Conservation (phyloP, 345 rosid genomes). For the Aquilaria malaccensis region DNA sequence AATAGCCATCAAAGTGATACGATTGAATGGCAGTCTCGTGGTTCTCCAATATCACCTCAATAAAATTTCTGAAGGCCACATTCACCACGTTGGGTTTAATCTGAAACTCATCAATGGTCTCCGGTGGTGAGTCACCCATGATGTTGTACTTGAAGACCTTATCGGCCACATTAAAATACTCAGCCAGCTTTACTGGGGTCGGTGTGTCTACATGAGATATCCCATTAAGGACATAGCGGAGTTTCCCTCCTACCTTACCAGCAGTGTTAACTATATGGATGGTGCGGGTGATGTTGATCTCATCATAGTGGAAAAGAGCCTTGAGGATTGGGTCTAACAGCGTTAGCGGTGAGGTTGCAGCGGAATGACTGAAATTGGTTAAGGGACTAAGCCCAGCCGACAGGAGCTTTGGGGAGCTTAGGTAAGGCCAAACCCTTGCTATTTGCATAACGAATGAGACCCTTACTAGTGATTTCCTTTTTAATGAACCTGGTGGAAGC, state of each 20-base stretch:
- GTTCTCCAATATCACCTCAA: conserved; percentile 81
- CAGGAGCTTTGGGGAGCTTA: conserved; percentile 40
- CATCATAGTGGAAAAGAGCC: conserved; percentile 72
- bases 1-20: conserved; percentile 62
- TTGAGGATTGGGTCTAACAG: conserved; percentile 86
- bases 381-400: conserved; percentile 70
- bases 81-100: conserved; percentile 43
- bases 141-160: conserved; percentile 49
- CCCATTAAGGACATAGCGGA: conserved; percentile 57
- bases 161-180: conserved; percentile 41
- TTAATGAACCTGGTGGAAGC: conserved; percentile 59
- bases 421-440: conserved; percentile 40
- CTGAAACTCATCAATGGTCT: conserved; percentile 14
- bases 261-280: conserved; percentile 50
- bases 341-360: conserved; percentile 74
- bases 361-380: conserved; percentile 70
- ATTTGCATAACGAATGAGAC: conserved; percentile 40
- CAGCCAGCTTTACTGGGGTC: conserved; percentile 65
- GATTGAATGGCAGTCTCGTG: conserved; percentile 63
- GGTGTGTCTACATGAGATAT: conserved; percentile 43
- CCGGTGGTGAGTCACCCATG: conserved; percentile 37
- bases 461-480: conserved; percentile 24
- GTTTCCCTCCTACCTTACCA: conserved; percentile 35
- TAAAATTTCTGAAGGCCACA: conserved; percentile 55
- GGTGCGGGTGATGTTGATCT: conserved; percentile 58